Evolutionary conservation across 306 rosid genomes (phyloP).

Genomic region (Gastrolobium bilobum): DNA sequence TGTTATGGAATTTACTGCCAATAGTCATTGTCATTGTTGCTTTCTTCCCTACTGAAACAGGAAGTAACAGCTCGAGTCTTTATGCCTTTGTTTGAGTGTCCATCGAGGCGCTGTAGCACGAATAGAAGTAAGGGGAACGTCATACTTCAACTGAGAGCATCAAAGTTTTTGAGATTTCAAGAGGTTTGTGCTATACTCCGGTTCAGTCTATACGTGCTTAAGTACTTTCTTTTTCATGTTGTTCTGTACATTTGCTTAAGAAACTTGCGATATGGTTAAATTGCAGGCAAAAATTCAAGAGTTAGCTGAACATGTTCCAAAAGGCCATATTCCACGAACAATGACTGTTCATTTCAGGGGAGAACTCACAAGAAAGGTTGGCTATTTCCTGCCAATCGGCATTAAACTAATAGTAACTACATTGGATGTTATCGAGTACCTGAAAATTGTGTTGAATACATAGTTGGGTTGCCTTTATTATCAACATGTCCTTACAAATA

Average conservation of each 20-base stretch:
- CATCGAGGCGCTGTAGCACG: slow-evolving; percentile 78
- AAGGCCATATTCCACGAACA: slow-evolving; percentile 97
- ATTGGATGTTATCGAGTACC: slow-evolving; percentile 33
- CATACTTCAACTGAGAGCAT: slow-evolving; percentile 94
- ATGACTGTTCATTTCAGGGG: slow-evolving; percentile 98
- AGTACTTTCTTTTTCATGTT: slow-evolving; percentile 31
- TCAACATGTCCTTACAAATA: neutral
- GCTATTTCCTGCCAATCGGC: slow-evolving; percentile 44
- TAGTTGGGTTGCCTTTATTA: slow-evolving; percentile 4
- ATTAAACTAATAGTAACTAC: slow-evolving; percentile 22
- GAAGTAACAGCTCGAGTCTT: slow-evolving; percentile 97
- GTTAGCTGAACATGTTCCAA: slow-evolving; percentile 96
- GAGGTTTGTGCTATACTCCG: slow-evolving; percentile 67
- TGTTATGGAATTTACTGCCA: slow-evolving; percentile 14
- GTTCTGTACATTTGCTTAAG: slow-evolving; percentile 22
- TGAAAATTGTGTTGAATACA: slow-evolving; percentile 6
- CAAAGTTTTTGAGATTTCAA: slow-evolving; percentile 97
- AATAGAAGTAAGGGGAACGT: slow-evolving; percentile 82
- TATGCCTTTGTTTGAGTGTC: slow-evolving; percentile 95
- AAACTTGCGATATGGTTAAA: slow-evolving; percentile 44
- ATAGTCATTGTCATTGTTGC: slow-evolving; percentile 34
- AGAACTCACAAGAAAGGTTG: slow-evolving; percentile 96
- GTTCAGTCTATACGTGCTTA: slow-evolving; percentile 16
- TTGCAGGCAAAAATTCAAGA: slow-evolving; percentile 98
- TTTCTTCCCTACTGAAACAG: slow-evolving; percentile 59